These are phyloP conservation scores for Atkinsonella hypoxylon DNA, from an alignment of 2,329 filamentous ascomycete species.

Conservation along the genomic window DNA sequence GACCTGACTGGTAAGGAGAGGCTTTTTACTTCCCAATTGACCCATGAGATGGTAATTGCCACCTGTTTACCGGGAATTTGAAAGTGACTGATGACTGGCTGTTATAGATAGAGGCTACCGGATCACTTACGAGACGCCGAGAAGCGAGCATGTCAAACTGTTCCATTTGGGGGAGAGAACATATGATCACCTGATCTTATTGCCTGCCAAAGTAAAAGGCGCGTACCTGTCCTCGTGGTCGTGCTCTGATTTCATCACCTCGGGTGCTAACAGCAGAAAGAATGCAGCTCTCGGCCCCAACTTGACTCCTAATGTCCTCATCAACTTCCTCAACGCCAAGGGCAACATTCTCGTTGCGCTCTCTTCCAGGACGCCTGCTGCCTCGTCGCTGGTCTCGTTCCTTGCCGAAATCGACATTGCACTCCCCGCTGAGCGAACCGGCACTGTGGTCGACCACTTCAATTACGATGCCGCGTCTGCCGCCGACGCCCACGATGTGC, in stretches of 20 bases:
- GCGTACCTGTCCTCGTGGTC: constrained; percentile 10
- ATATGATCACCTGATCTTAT: constrained; percentile 83
- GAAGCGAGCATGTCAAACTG: constrained; percentile 63
- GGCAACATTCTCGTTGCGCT: constrained; percentile 87
- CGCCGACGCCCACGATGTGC: constrained; percentile 74
- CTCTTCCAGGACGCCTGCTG: constrained; percentile 57
- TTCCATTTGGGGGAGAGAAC: constrained; percentile 78
- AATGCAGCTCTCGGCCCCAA: constrained; percentile 68
- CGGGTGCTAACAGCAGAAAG: neutral
- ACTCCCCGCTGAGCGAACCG: constrained; percentile 74
- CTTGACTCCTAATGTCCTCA: constrained; percentile 71
- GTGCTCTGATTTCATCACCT: neutral
- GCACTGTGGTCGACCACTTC: constrained; percentile 90
- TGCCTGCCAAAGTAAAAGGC: constrained; percentile 89
- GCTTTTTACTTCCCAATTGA: too few species aligned
- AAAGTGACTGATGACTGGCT: constrained; percentile 12
- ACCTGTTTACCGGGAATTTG: neutral
- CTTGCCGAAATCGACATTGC: constrained; percentile 82
- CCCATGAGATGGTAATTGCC: too few species aligned
- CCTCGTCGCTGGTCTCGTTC: constrained; percentile 62
- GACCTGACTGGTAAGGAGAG: constrained; percentile 52
- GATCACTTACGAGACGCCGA: constrained; percentile 71
- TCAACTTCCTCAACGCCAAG: constrained; percentile 83
- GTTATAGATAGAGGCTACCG: constrained; percentile 66
- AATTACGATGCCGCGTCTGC: constrained; percentile 72